Base-by-base conservation (phyloP, 495 filamentous ascomycete species). In the Podospora anserina region DNA sequence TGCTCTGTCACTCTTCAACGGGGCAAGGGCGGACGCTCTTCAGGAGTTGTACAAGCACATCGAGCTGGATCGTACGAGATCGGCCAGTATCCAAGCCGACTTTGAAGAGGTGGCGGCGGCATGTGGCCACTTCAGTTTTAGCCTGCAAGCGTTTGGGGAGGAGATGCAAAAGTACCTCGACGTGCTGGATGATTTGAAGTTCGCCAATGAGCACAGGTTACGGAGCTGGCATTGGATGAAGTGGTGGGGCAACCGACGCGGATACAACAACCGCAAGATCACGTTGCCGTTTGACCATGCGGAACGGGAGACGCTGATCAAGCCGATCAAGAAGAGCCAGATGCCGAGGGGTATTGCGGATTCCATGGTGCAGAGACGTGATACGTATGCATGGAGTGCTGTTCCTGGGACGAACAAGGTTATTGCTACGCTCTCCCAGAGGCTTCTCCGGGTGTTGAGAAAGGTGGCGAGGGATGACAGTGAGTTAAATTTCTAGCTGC, bases 61-160 rank as follows among this genome's bases (percentile, higher is more conserved):
- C 65, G 88, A 92, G 64, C 80, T 91, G 26, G 85, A 87, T 54
- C 86, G 86, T 65, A 79, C 88, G 4, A 83, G 87, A 34, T 85
- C 87, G 2, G 82, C 91, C 39, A 89, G 89, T 55, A 82, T 92
- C n/a, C 90, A 94, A 68, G 95, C 95, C 5, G 95, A 97, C 74
- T 90, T 96, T 62, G 95, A 99, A 76, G 95, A 99, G 78, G 93
- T 98, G 9, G 92, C 93, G 34, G 95, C 95, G 5, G 94, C 92
- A 58, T 99, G 95, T 73, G 94, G 94, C 3, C 92, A 98, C 75
- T 99, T 97, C 76, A 92, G 90, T 74, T 96, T 93, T 73, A 93
- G 91, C 20, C 81, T 99, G 28, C 84, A 93, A 66, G 89, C 92
- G 69, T 92, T 98, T 77, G 93, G 93, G 0, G 91, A 96, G 74